A percentile compares a stretch with the other conserved stretches of the same genome.
Conservation (phyloP, 2,329 filamentous ascomycete species). For the Capronia coronata region DNA sequence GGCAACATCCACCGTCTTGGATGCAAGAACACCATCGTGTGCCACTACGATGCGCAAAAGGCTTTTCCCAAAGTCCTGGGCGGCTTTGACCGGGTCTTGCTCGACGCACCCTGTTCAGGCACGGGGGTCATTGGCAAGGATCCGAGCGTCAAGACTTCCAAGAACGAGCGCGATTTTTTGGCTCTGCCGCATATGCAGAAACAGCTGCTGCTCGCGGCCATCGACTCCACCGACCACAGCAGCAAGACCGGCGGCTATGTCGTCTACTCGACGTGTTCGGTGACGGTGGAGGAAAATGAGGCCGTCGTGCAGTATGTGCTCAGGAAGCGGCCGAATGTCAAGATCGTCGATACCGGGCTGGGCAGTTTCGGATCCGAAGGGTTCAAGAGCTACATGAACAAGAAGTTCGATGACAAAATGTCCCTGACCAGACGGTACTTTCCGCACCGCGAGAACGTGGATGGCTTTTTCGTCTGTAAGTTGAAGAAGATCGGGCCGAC, state of each 20-base stretch:
- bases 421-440: conserved; percentile 80
- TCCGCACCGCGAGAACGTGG: conserved; percentile 87
- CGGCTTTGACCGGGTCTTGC: conserved; percentile 87
- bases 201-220: conserved; percentile 83
- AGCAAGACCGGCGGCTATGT: conserved; percentile 92
- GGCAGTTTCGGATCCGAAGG: conserved; percentile 80
- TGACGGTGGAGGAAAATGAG: conserved; percentile 91
- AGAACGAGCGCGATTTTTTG: conserved; percentile 91
- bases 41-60: conserved; percentile 79
- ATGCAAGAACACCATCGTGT: conserved; percentile 88
- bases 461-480: conserved; percentile 97
- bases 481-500: conserved; percentile 86
- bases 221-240: conserved; percentile 86
- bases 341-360: conserved; percentile 83
- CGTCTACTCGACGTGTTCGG: conserved; percentile 93
- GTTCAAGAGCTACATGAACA: conserved; percentile 84
- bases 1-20: conserved; percentile 96
- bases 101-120: conserved; percentile 92
- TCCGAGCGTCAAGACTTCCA: conserved; percentile 94
- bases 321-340: conserved; percentile 84
- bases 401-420: conserved; percentile 81
- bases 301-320: conserved; percentile 90
- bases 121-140: conserved; percentile 98
- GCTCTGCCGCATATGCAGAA: conserved; percentile 90
- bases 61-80: conserved; percentile 93